Evolutionary conservation across 176 grass and related monocot genomes (phyloP), one percentile per base, ranked within the genome.

Genomic region (Avena sativa): DNA sequence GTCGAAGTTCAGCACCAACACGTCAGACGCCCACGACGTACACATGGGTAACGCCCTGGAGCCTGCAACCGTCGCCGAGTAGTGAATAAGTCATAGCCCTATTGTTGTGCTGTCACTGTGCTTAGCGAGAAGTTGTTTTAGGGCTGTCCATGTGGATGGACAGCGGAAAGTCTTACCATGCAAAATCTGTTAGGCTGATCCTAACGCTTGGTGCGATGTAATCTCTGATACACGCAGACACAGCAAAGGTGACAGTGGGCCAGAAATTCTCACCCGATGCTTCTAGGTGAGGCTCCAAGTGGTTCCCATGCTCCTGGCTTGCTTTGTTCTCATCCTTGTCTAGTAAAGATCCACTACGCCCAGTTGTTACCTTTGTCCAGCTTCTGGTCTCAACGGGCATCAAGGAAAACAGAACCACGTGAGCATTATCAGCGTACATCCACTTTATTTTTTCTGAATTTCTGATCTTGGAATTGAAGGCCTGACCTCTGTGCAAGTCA

Each of bases 1-100:
- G 66, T 88, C 74, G 63, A 87, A 40, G 47, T 86, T 86, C 76
- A 53, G 68, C 2, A 14, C 38, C 20, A 84, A 79, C n/a, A 20
- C 21, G 13, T 67, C 88, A 23, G 79, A 79, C 57, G 23, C 81
- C 53, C 62, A 71, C 0, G 30, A 38, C 16, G 0, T 8, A 2
- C n/a, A 13, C 26, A 6, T 70, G 25, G 10, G 20, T 20, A 61
- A 12, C 43, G 51, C 7, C 13, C 8, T 48, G 77, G 81, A 61
- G 9, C 47, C 46, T 64, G 67, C 53, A 81, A 32, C 15, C 61
- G 17, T 32, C 32, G 30, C 19, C 28, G 60, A 82, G 51, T 78
- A 5, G 62, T 65, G 46, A 48, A 48, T 17, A 40, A 1, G 66
- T 4, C 38, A 40, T 15, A 40, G 67, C 75, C 5, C 38, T 44